Percentiles rank a stretch among this genome's conserved stretches.
Conservation (phyloP, 768 basidiomycete species). For the Pulveroboletus sp. region DNA sequence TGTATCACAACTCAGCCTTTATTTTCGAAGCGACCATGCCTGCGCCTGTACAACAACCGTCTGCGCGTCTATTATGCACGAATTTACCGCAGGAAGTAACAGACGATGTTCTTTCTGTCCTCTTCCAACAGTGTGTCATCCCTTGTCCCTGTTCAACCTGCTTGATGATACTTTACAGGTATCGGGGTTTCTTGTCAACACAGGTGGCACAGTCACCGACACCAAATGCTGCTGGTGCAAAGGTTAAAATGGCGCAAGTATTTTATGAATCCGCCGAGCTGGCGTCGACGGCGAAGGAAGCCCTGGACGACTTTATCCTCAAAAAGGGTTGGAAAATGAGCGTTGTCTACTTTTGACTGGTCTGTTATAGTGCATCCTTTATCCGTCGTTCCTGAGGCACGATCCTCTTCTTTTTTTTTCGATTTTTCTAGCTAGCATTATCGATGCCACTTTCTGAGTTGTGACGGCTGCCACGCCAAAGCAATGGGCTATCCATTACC, state of each 20-base stretch:
- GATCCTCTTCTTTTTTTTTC: neutral
- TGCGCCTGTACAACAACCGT: constrained; percentile 48
- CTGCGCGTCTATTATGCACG: constrained; percentile 65
- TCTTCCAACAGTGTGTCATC: constrained; percentile 84
- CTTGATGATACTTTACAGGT: constrained; percentile 42
- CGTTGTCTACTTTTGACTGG: constrained; percentile 56
- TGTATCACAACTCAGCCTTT: constrained; percentile 10
- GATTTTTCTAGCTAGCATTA: neutral
- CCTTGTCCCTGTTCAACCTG: neutral
- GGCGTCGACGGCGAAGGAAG: constrained; percentile 74
- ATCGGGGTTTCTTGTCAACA: constrained; percentile 74
- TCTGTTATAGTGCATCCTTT: constrained; percentile 12
- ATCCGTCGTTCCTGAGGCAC: constrained; percentile 36
- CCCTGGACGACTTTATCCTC: constrained; percentile 78
- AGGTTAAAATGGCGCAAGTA: constrained; percentile 77
- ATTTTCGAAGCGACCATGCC: constrained; percentile 37
- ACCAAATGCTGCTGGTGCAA: constrained; percentile 57
- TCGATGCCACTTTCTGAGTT: neutral
- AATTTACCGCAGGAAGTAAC: constrained; percentile 91
- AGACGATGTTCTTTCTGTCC: constrained; percentile 75
- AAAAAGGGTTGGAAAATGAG: constrained; percentile 85
- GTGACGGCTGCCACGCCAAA: neutral
- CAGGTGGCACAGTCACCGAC: constrained; percentile 66
- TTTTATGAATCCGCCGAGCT: constrained; percentile 71
- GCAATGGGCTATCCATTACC: neutral